A percentile compares a stretch with the other conserved stretches of the same genome.
These are phyloP conservation scores for Fraxinus dipetala DNA, from an alignment of 305 asterid species.

Conservation along the genomic window DNA sequence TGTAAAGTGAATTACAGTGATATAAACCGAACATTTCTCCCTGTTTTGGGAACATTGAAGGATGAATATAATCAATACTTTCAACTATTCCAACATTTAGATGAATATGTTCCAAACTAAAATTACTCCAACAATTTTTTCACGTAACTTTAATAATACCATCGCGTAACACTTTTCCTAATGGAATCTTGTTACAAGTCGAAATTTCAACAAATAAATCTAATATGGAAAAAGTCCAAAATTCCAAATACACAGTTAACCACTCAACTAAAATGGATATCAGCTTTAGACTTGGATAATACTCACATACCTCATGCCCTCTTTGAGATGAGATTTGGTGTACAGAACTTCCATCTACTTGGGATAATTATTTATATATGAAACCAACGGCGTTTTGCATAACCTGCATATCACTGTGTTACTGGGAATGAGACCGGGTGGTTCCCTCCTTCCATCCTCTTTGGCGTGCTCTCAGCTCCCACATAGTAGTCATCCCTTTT, in stretches of 20 bases:
- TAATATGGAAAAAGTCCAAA: constrained; percentile 23
- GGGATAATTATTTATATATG: constrained; percentile 14
- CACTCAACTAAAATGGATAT: constrained; percentile 12
- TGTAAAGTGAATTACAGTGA: neutral
- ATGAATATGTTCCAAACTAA: neutral
- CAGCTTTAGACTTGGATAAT: constrained; percentile 18
- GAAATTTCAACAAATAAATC: constrained; percentile 27
- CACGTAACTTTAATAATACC: neutral
- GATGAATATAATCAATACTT: neutral
- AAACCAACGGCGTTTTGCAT: constrained; percentile 20
- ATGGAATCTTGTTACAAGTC: neutral
- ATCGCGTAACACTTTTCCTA: neutral
- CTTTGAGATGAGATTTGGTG: constrained; percentile 28
- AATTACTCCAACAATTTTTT: neutral
- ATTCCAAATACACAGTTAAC: constrained; percentile 22
- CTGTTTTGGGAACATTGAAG: neutral
- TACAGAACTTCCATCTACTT: constrained; percentile 15
- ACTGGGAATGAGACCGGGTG: constrained; percentile 40
- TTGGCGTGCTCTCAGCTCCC: constrained; percentile 88
- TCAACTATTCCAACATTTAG: neutral
- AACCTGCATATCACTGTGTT: constrained; percentile 29
- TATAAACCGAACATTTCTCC: neutral
- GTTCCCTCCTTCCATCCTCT: constrained; percentile 83
- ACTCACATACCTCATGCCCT: constrained; percentile 14
- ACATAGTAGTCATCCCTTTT: constrained; percentile 63